Conservation (phyloP, 495 filamentous ascomycete species). For the Symbiotaphrina buchneri region DNA sequence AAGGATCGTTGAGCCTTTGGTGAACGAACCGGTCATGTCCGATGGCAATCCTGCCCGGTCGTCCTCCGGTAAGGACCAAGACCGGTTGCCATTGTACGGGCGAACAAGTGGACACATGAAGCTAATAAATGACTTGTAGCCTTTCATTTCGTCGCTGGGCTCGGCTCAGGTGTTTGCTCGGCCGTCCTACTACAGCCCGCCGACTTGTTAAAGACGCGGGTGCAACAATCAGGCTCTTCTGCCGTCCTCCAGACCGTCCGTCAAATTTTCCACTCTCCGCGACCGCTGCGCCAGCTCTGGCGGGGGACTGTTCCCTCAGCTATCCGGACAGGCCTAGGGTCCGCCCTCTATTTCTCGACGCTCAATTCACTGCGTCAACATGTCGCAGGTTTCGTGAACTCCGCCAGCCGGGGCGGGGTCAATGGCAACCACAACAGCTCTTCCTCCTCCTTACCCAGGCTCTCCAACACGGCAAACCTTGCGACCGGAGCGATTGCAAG, state of each 20-base stretch:
- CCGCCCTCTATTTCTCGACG: conserved; percentile 80
- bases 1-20: no score
- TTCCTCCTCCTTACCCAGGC: conserved; percentile 60
- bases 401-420: background rate
- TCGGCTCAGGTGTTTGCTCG: conserved; percentile 65
- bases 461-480: conserved; percentile 71
- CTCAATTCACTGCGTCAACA: conserved; percentile 63
- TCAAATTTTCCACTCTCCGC: conserved; percentile 34
- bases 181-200: conserved; percentile 85
- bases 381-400: conserved; percentile 20
- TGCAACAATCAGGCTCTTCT: conserved; percentile 51
- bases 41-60: no score
- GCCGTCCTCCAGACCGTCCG: conserved; percentile 50
- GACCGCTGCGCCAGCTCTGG: conserved; percentile 64
- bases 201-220: conserved; percentile 88
- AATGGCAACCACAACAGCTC: conserved; percentile 8
- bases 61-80: no score
- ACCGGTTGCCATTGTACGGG: no score
- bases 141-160: conserved; percentile 80
- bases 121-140: no score
- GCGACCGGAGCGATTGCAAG: conserved; percentile 64
- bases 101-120: no score
- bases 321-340: conserved; percentile 79
- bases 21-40: no score
- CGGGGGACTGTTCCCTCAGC: conserved; percentile 80